phyloP scores from a whole-genome alignment of 306 rosid genomes.

The Inga laurina region DNA sequence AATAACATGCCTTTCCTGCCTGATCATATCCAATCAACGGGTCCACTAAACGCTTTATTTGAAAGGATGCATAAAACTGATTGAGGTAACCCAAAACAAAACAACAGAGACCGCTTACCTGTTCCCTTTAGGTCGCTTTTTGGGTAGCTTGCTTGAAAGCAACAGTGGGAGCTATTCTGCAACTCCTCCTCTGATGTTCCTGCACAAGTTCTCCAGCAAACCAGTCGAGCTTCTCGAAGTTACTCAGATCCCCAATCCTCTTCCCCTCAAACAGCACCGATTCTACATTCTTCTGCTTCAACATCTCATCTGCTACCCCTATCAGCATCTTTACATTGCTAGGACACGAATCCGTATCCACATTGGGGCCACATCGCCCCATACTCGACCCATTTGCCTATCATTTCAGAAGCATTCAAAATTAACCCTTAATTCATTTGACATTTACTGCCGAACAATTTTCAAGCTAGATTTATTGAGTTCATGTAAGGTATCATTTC shows the following conservation, averaged over 20 bases:
- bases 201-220: constrained; percentile 94
- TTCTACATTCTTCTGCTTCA: constrained; percentile 96
- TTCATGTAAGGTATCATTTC: not conserved
- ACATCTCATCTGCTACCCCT: constrained; percentile 81
- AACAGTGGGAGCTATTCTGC: constrained; percentile 99
- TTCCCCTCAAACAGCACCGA: constrained; percentile 93
- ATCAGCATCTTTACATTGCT: constrained; percentile 75
- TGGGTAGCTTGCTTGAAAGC: constrained; percentile 95
- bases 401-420: constrained; percentile 29
- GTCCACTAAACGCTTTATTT: constrained; percentile 43
- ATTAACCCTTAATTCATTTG: not conserved
- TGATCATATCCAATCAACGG: constrained; percentile 31
- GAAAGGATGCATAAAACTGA: constrained; percentile 36
- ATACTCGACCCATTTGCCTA: constrained; percentile 92
- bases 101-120: constrained; percentile 44
- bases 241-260: constrained; percentile 78
- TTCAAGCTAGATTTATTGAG: not conserved
- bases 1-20: constrained; percentile 29
- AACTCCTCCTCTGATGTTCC: constrained; percentile 99
- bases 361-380: constrained; percentile 76
- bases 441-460: not conserved
- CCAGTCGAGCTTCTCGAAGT: constrained; percentile 95
- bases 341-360: constrained; percentile 76
- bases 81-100: constrained; percentile 30
- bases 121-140: constrained; percentile 52